Base-by-base conservation (phyloP, 805 yeast species). In the Candida methanosorbosa region DNA sequence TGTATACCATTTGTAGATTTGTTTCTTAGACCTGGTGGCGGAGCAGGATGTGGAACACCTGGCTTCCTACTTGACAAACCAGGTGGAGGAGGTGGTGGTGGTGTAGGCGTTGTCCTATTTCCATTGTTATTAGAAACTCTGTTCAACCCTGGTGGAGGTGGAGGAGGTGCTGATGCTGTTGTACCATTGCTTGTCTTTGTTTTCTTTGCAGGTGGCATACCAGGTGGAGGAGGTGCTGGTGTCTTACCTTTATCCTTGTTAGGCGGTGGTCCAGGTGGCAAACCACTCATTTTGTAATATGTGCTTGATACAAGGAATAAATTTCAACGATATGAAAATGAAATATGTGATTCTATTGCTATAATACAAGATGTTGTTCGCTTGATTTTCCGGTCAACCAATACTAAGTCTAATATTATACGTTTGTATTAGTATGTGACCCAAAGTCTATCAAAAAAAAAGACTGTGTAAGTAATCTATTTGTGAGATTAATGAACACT, bases 31-130 rank as follows among this genome's bases (percentile, higher is more conserved):
- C 45, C 41, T 11, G 50, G 48, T 5, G 65, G 58, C 2, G 64
- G 63, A 2, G 66, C 65, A 20, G 67, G 67, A 2, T 61, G 27
- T 17, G 35, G 31, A 13, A 26, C 24, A 5, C 17, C 7, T 8
- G 24, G 8, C 9, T 13, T 26, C 16, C n/a, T 18, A 13, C 29
- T 20, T 16, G 9, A 28, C 11, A 28, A 25, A 4, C 51, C 50
- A 18, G 57, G 48, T 18, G 52, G 52, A 5, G 54, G 45, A n/a
- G 54, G 53, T 6, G 48, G 50, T 4, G 38, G 43, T 33, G 28
- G 45, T 38, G 23, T 4, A 6, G 14, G 18, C 5, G 12, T 8
- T 4, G 7, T 14, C 3, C 19, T 19, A 9, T 3, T 20, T 12
- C 26, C 25, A 21, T 20, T 29, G 3, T 16, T 14, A 15, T 16